Evolutionary conservation across 441 rosid species (phyloP), one percentile per base, ranked within the genome.

Genomic region (Gossypium schwendimanii): DNA sequence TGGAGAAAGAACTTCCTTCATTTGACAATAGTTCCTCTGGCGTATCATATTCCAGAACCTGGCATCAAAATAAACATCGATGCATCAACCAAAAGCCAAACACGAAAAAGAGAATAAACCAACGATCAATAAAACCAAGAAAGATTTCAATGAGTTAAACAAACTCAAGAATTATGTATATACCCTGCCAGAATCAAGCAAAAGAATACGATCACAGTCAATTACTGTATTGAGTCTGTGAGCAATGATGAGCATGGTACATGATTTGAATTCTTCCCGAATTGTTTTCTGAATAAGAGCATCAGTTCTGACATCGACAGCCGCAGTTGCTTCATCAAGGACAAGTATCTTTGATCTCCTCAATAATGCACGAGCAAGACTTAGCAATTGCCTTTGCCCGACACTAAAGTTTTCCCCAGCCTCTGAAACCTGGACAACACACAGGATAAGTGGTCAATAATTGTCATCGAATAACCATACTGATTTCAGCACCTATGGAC

Each of bases 271-370:
- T 77, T 92, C 98, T 83, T 94, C 97, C 28, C 97, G 86, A 69
- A 94, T 94, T 10, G 98, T 91, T 82, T 88, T 91, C 84, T 94
- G 98, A 72, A 94, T 90, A 73, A 94, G 92, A 75, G 95, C 93
- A 77, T 94, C 98, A 2, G 98, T 94, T 78, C 98, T 84, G 28
- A 94, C 98, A 73, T 94, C 98, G 61, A 94, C 98, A 55, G 98
- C 96, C 24, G 97, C 97, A 77, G 98, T 94, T 71, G 98, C 98
- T 85, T 94, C 98, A 78, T 94, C 98, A 44, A 94, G 98, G 52
- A 94, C 94, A 75, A 94, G 98, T 78, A 94, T 91, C 90, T 94
- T 91, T 11, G 98, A 89, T 80, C 97, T 86, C 66, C 97, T 88
- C 73, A 94, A 78, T 75, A 91, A 79, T 53, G 98, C 98, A 64